Evolutionary conservation across 2,329 filamentous ascomycete genomes (phyloP).

Genomic region (Stagonosporopsis tanaceti): DNA sequence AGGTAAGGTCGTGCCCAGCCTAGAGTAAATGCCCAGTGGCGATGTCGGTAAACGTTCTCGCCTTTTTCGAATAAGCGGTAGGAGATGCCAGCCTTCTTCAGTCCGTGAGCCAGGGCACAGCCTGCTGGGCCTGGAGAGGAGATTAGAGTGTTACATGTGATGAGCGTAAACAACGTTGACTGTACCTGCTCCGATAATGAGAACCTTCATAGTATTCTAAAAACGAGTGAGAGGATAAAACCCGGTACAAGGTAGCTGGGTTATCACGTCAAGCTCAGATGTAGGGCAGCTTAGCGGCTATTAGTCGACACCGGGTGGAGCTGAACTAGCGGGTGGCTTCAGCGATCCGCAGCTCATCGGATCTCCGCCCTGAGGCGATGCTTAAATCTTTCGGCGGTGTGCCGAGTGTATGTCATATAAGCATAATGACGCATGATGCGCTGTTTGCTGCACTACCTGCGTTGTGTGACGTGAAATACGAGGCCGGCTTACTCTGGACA

Average conservation of each 20-base stretch:
- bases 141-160: neutral
- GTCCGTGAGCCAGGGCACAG: constrained; percentile 52
- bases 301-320: constrained; percentile 9
- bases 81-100: constrained; percentile 48
- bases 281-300: constrained; percentile 14
- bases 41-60: constrained; percentile 35
- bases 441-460: neutral
- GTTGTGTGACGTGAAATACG: constrained; percentile 3
- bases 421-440: neutral
- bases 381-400: neutral
- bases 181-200: constrained; percentile 39
- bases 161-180: too few relatives aligned
- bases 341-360: constrained; percentile 22
- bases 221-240: too few relatives aligned
- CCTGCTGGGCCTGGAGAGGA: constrained; percentile 50
- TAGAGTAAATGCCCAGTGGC: constrained; percentile 51
- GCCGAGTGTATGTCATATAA: constrained; percentile 7
- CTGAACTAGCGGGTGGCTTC: constrained; percentile 22
- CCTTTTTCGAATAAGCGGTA: constrained; percentile 42
- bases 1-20: constrained; percentile 47
- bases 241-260: neutral
- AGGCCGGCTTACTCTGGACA: neutral
- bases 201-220: constrained; percentile 24
- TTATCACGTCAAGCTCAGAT: neutral
- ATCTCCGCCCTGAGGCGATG: constrained; percentile 29